Percentiles rank a stretch among this genome's conserved stretches.
Conservation (phyloP, 176 grass and related monocot genomes). For the Oryza nivara region DNA sequence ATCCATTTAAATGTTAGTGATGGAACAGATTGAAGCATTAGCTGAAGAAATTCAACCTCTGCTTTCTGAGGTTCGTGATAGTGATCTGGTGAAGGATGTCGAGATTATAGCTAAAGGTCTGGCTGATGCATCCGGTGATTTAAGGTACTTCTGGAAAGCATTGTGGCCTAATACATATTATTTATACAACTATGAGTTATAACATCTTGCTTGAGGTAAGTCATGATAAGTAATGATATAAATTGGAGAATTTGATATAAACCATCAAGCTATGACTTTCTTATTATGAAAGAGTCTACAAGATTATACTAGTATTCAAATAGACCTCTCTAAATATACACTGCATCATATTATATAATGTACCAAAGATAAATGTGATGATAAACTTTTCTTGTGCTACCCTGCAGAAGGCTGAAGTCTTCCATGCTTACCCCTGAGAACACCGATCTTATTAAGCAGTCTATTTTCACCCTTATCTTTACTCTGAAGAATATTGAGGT, state of each 20-base stretch:
- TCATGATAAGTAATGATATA: background rate
- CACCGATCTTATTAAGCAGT: conserved; percentile 80
- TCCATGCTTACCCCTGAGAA: conserved; percentile 82
- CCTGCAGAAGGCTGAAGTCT: conserved; percentile 79
- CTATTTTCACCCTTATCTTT: conserved; percentile 88
- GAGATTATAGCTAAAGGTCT: conserved; percentile 90
- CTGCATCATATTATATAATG: background rate
- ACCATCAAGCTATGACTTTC: background rate
- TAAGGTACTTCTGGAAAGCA: conserved; percentile 60
- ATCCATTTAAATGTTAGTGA: conserved; percentile 52
- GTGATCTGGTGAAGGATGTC: conserved; percentile 85
- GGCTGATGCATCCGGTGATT: conserved; percentile 74
- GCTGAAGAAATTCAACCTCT: conserved; percentile 91
- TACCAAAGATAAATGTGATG: background rate
- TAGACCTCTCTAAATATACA: background rate
- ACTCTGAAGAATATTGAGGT: conserved; percentile 98
- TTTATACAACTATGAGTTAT: background rate
- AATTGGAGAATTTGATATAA: background rate
- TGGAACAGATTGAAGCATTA: conserved; percentile 91
- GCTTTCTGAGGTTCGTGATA: conserved; percentile 74
- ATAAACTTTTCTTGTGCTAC: conserved; percentile 2
- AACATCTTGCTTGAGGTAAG: conserved; percentile 9
- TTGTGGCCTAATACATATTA: background rate
- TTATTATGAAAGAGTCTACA: background rate
- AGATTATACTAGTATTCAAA: background rate